Percentiles rank a stretch among this genome's conserved stretches.
Conservation (phyloP, 2,329 filamentous ascomycete genomes). For the Dryadomyces sulphureus region DNA sequence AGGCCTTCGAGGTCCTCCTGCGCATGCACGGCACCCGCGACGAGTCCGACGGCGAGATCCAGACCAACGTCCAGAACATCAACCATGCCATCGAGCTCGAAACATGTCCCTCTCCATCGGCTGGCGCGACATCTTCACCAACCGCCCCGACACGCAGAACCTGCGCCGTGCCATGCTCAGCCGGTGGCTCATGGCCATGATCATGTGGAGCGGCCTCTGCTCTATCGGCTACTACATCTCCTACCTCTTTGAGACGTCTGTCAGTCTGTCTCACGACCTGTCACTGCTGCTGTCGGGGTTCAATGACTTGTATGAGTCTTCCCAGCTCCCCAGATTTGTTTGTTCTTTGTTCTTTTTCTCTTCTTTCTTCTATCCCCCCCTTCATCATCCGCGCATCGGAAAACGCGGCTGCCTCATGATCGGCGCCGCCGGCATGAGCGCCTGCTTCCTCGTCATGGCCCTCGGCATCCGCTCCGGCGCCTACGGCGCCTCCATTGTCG, state of each 20-base stretch:
- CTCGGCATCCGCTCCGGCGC: slow-evolving; percentile 1
- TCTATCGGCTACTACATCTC: slow-evolving; percentile 10
- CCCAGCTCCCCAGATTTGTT: no score
- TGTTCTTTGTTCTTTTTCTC: background rate
- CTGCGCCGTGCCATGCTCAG: slow-evolving; percentile 8
- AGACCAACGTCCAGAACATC: slow-evolving; percentile 8
- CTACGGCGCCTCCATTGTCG: slow-evolving; percentile 2
- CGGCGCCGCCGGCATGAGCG: slow-evolving; percentile 1
- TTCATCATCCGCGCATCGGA: background rate
- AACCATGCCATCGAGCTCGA: slow-evolving; percentile 11
- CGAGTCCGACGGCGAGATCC: background rate
- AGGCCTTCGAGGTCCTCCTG: slow-evolving; percentile 19
- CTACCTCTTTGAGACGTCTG: slow-evolving; percentile 2
- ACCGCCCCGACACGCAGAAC: slow-evolving; percentile 7
- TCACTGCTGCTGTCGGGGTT: background rate
- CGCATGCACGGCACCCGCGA: slow-evolving; percentile 18
- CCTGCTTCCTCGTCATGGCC: slow-evolving; percentile 1
- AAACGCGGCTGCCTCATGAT: slow-evolving; percentile 1
- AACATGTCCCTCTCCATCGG: slow-evolving; percentile 2
- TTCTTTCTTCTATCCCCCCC: background rate
- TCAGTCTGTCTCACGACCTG: slow-evolving; percentile 1
- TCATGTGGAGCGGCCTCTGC: slow-evolving; percentile 10
- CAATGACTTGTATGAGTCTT: background rate
- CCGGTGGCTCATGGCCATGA: slow-evolving; percentile 12
- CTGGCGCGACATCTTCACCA: slow-evolving; percentile 10